Base-by-base conservation (phyloP, 192 early-diverging fungal species). In the Coemansia sp. region DNA sequence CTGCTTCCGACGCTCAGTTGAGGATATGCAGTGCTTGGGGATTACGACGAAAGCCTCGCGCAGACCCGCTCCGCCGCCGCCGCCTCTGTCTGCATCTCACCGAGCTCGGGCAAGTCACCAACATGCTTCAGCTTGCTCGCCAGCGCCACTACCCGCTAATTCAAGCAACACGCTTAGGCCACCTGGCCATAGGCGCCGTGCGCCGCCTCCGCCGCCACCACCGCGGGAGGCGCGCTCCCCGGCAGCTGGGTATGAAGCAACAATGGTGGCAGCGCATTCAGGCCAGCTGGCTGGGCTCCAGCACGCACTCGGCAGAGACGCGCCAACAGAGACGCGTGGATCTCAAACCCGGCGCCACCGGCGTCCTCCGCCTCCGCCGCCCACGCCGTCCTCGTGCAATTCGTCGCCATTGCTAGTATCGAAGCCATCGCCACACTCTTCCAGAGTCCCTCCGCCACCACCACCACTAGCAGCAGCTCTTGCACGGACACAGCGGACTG, bases 201-300 rank as follows among this genome's bases (percentile, higher is more conserved):
- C 68, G 9, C 77, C 77, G 25, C 77, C 77, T 4, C 76, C 70
- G n/a, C 76, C 75, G 2, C 36, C 73, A 6, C 51, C 6, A 27
- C 46, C 53, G 24, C 54, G 24, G 12, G 11, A 42, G 15, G n/a
- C 25, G 27, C 51, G 51, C 25, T 17, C 51, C 45, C 17, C 25
- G 37, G 27, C 17, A 20, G 6, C 45, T 12, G 4, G 59, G 45
- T 24, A 61, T 42, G 12, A 35, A 32, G 14, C 36, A n/a, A 20
- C 11, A 40, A n/a, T 62, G 20, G 24, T 60, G 31, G 22, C 60
- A 25, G 10, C 43, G 56, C 56, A 36, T 37, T 46, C 35, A 31
- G 22, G 22, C 24, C 62, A 25, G 43, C 42, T 25, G 17, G 32
- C 41, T 35, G 56, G 17, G 19, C 53, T 20, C 56, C 62, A 20